A percentile compares a stretch with the other conserved stretches of the same genome.
phyloP scores from a whole-genome alignment of 2,329 filamentous ascomycete species.

The Ramichloridium luteum region DNA sequence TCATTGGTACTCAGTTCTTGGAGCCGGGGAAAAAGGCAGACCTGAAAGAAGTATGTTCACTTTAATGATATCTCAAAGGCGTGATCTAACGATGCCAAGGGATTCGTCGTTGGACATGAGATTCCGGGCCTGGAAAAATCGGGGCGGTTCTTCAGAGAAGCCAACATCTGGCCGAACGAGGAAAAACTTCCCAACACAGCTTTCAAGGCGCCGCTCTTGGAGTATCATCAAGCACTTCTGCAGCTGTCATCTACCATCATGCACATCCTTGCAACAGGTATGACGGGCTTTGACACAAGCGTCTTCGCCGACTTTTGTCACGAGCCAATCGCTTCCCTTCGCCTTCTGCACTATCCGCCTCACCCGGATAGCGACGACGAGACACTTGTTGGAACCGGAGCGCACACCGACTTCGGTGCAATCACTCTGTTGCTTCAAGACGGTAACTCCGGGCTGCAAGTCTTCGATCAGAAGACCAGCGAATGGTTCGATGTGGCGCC shows the following conservation, averaged over 20 bases:
- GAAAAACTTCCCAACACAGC: constrained; percentile 1
- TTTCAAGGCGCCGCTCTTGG: neutral
- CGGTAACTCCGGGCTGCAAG: constrained; percentile 28
- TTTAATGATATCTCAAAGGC: no score
- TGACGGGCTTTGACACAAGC: constrained; percentile 25
- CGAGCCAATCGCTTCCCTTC: constrained; percentile 30
- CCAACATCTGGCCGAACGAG: constrained; percentile 30
- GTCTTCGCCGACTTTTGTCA: constrained; percentile 28
- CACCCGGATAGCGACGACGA: constrained; percentile 21
- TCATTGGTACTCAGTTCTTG: constrained; percentile 31
- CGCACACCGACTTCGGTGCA: constrained; percentile 7
- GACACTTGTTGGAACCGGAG: constrained; percentile 30
- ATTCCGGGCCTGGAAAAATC: constrained; percentile 14
- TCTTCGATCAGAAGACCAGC: constrained; percentile 19
- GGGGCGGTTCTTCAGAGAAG: constrained; percentile 22
- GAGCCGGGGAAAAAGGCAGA: constrained; percentile 32
- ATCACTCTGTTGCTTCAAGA: constrained; percentile 25
- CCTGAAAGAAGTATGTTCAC: constrained; percentile 30
- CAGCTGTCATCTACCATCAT: neutral
- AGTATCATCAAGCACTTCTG: constrained; percentile 4
- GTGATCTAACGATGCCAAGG: neutral
- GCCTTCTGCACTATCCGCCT: constrained; percentile 21
- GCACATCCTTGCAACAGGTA: neutral
- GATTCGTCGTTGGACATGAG: constrained; percentile 33
- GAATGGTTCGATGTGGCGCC: constrained; percentile 25